phyloP scores from a whole-genome alignment of 306 rosid species.

The Lupinus albus region DNA sequence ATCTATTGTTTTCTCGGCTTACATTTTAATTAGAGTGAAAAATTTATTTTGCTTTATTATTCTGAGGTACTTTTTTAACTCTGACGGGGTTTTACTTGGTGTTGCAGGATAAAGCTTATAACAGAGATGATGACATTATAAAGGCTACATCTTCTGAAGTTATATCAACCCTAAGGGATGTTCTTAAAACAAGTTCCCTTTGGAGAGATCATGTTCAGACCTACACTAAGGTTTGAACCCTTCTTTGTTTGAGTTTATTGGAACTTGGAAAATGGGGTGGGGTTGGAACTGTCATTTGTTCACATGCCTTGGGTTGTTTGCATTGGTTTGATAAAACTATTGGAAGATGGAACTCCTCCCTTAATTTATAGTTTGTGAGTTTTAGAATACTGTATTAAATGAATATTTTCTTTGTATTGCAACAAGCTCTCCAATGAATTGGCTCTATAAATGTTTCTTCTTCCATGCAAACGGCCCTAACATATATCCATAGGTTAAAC shows the following conservation, averaged over 20 bases:
- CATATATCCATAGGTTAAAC: conserved; percentile 25
- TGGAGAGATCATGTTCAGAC: conserved; percentile 99
- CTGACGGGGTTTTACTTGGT: conserved; percentile 37
- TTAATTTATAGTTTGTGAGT: no score
- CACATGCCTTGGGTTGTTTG: no score
- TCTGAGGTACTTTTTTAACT: not conserved
- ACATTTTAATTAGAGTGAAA: conserved; percentile 22
- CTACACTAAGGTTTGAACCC: conserved; percentile 78
- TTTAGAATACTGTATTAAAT: conserved; percentile 7
- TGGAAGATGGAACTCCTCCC: no score
- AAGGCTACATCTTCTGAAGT: conserved; percentile 98
- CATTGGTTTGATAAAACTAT: no score
- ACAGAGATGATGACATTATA: conserved; percentile 90
- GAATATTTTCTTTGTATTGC: not conserved
- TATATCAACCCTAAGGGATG: conserved; percentile 92
- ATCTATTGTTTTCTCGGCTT: conserved; percentile 26
- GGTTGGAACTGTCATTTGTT: no score
- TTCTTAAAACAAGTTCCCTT: conserved; percentile 95
- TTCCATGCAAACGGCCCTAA: conserved; percentile 19
- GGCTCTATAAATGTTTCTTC: conserved; percentile 6
- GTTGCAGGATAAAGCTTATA: conserved; percentile 79
- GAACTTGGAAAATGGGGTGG: no score
- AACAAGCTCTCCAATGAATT: conserved; percentile 2
- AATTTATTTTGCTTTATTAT: conserved; percentile 21
- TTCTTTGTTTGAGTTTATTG: conserved; percentile 6